These are phyloP conservation scores for Alternaria sp. DNA, from an alignment of 2,329 filamentous ascomycete genomes.

Conservation along the genomic window DNA sequence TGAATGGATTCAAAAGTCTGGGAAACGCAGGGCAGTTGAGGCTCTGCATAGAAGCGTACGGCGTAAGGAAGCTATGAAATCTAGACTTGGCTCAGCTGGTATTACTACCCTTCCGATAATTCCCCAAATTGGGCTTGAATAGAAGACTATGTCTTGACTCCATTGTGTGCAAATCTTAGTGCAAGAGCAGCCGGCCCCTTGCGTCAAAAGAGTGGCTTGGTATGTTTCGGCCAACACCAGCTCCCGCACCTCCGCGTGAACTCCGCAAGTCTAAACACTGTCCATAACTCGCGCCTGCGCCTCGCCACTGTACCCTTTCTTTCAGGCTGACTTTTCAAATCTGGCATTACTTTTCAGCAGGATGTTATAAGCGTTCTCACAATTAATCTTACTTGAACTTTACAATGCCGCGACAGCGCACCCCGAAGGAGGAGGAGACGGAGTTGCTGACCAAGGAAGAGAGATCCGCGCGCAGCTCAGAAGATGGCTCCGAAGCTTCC, in stretches of 20 bases:
- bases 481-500: constrained; percentile 60
- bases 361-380: constrained; percentile 25
- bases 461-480: constrained; percentile 40
- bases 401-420: constrained; percentile 47
- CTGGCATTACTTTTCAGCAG: constrained; percentile 3
- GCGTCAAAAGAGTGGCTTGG: constrained; percentile 40
- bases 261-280: constrained; percentile 33
- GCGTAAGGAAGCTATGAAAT: background rate
- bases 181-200: constrained; percentile 14
- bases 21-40: background rate
- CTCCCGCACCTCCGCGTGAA: constrained; percentile 38
- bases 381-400: constrained; percentile 7
- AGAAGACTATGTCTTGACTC: constrained; percentile 24
- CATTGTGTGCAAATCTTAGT: constrained; percentile 33
- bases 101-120: constrained; percentile 8
- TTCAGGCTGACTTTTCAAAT: background rate
- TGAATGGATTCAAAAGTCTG: constrained; percentile 1
- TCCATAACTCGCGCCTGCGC: constrained; percentile 15
- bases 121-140: constrained; percentile 36
- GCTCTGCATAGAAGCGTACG: background rate
- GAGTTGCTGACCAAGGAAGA: constrained; percentile 54
- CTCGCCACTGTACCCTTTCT: constrained; percentile 2
- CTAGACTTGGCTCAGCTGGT: constrained; percentile 3
- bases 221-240: constrained; percentile 38
- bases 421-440: constrained; percentile 54